Evolutionary conservation across 495 filamentous ascomycete species (phyloP), one percentile per base, ranked within the genome.

Genomic region (Thozetella sp.): DNA sequence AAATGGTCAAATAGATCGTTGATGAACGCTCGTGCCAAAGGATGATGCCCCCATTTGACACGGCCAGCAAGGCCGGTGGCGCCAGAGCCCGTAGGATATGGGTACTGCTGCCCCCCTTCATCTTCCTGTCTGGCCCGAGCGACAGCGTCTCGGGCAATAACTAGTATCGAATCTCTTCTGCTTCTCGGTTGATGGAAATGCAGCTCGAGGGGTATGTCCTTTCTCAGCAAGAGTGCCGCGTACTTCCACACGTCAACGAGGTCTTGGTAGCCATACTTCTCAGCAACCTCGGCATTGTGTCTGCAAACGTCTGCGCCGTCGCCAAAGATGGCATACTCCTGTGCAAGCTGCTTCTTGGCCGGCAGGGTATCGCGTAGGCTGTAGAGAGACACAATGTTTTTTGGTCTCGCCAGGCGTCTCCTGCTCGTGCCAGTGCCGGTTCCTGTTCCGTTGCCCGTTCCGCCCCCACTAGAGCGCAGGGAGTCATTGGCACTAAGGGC

Each of bases 21-120:
- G 43, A 97, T 88, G 30, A 97, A 79, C 78, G 87, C 89, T 40
- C 80, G 78, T n/a, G 88, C 93, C 20, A 97, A 79, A 0, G 93
- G 90, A 76, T 93, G 91, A 51, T 85, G 72, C 19, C 91, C 93
- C 93, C 94, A 97, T 78, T 90, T 91, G 45, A 96, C 85, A 37
- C 86, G 78, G 19, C 87, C 88, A 51, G 76, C 80, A 17, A 86
- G 61, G n/a, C 53, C 60, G 43, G 43, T 20, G 26, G 55, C 53
- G n/a, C 60, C 59, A 22, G 58, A 55, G n/a, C 53, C 43, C 9
- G 43, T 56, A 27, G 70, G n/a, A n/a, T n/a, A n/a, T n/a, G n/a
- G n/a, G n/a, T n/a, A 59, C 25, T 19, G 25, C 9, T 58, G 57
- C 22, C 54, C 53, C 22, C 64, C 50, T 19, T 60, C 58, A 15